Conservation (phyloP, 208 protist species). For the Leishmania martiniquensis region DNA sequence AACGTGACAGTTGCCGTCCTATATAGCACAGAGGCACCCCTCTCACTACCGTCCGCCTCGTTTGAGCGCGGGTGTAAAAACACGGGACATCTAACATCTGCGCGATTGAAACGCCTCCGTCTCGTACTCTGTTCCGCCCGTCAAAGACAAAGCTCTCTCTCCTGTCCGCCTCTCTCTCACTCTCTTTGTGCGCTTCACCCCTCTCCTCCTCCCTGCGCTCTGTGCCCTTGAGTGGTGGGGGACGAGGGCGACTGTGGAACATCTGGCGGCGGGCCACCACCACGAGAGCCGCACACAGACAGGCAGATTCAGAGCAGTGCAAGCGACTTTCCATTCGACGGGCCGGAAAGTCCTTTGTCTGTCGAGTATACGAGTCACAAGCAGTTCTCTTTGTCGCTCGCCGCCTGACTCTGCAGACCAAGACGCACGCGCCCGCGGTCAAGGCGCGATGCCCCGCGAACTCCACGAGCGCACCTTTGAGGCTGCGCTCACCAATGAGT, state of each 20-base stretch:
- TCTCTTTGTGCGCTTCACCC: too few species aligned
- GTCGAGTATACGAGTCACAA: too few species aligned
- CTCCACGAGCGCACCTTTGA: slow-evolving; percentile 33
- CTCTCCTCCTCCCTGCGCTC: neutral
- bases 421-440: neutral
- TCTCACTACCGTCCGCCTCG: neutral
- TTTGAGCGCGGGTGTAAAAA: neutral
- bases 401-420: neutral
- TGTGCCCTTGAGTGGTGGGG: neutral
- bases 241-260: neutral
- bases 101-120: too few species aligned
- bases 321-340: slow-evolving; percentile 1
- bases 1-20: neutral
- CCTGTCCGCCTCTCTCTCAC: neutral
- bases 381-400: neutral
- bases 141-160: too few species aligned
- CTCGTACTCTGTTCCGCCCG: neutral
- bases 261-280: neutral
- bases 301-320: too few species aligned
- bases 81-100: too few species aligned
- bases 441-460: slow-evolving; percentile 6
- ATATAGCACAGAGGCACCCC: neutral
- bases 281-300: neutral
- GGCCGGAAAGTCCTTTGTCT: too few species aligned
- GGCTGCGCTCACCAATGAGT: slow-evolving; percentile 68